Evolutionary conservation across 768 basidiomycete species (phyloP), one percentile per base, ranked within the genome.

Genomic region (Tylopilus sp.): DNA sequence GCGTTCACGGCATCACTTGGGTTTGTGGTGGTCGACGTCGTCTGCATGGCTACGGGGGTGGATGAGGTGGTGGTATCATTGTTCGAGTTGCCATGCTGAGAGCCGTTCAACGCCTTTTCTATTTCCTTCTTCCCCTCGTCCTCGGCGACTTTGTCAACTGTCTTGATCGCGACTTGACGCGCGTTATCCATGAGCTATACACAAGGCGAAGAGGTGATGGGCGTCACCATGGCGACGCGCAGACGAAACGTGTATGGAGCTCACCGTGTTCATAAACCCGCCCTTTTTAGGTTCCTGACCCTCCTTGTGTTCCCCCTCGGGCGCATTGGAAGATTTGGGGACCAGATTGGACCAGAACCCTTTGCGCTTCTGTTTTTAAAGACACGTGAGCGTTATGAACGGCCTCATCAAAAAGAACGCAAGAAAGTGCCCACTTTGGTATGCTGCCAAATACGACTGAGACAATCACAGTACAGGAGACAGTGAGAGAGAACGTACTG

Each of bases 311-410:
- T 31, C 31, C 30, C 26, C 22, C 33, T 35, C 26, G 26, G 26
- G n/a, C n/a, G n/a, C n/a, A n/a, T n/a, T n/a, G n/a, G n/a, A n/a
- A 28, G 50, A 56, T 21, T 44, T 21, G 15, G 48, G 38, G 36
- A 52, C n/a, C n/a, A n/a, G 1, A 22, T 45, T 60, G 40, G 58
- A 44, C 44, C n/a, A 57, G 20, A 60, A 57, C 4, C 58, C 55
- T 30, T 57, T 60, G 50, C 51, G 58, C 20, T 57, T 60, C 58
- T 60, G 44, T 10, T 28, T 0, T n/a, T 25, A 8, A 26, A 42
- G 4, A 44, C 18, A 25, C 6, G 33, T 15, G 28, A 35, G 5
- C 10, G 31, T 47, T 1, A 20, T 20, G 9, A 4, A 1, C n/a
- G 25, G n/a, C n/a, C n/a, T n/a, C 8, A 13, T 18, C 15, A 10